Base-by-base conservation (phyloP, 2,329 filamentous ascomycete species). In the Monosporascus sp. region DNA sequence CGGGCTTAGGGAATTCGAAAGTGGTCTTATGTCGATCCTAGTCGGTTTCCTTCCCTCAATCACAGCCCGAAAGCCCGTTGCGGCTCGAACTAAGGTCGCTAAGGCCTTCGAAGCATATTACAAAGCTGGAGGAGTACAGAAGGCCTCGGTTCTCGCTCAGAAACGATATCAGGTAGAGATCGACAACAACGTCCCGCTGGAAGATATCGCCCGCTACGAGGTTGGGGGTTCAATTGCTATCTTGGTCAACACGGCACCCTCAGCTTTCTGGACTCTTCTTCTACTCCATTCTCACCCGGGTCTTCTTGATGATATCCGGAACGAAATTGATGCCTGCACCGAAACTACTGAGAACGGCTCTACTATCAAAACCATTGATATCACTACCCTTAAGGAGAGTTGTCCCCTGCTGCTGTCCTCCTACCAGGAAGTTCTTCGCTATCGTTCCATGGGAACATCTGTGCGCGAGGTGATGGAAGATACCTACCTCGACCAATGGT, bases 381-480 rank as follows among this genome's bases (percentile, higher is more conserved):
- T 75, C 3, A 65, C 63, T 9, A 57, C 50, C 7, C 55, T 74
- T 9, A 72, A 71, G 46, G 56, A 62, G 1, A 59, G 51, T 2
- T 76, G 72, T 54, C 70, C 71, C 2, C 63, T 73, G 0, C 55
- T 78, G 4, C 54, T 70, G 3, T 74, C 74, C 7, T 66, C 68
- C 3, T 69, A 72, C 41, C 68, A 76, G 48, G 75, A 77, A 55
- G 67, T 67, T 2, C 65, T 77, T 8, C 70, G 75, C 3, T 64
- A 65, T 48, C 62, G 67, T 45, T 68, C 67, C 24, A 70, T 70
- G 27, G 71, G 71, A 3, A 67, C 68, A 37, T 73, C 70, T 2
- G 57, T 65, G 11, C 59, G 63, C 35, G 60, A 64, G 41, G 64
- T 65, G 1, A 63, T 64, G 59, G 64, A 65, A 53, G 63, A 66